Evolutionary conservation across 164 flowering plant species (phyloP), one percentile per base, ranked within the genome.

Genomic region (Aristolochia contorta): DNA sequence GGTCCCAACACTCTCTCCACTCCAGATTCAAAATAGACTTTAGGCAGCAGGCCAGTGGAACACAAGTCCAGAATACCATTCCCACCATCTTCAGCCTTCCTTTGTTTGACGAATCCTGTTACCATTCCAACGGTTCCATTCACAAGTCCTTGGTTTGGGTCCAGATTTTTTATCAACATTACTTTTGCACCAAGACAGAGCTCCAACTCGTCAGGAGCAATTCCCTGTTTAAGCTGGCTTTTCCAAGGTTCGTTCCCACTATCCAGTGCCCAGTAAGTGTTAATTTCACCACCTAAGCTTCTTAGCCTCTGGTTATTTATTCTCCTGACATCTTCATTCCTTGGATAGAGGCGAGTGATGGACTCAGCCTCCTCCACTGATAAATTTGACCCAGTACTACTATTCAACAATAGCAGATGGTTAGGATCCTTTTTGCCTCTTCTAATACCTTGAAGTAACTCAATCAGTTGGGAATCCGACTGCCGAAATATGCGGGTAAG

Each of bases 101-200:
- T 20, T 24, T 60, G 23, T 49, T 68, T 45, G 6, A 24, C 27
- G 56, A 83, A 79, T 16, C 60, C 76, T 1, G 21, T 56, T 4
- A 85, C 62, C 1, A 81, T 79, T 15, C 88, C 92, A 4, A 77
- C 70, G 32, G 88, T 75, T n/a, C 91, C 91, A 69, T 85, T 82
- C 41, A 83, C 84, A 41, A 85, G 68, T 27, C 78, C 71, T 9
- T 2, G 23, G 18, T 43, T 47, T 9, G 64, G 30, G 61, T 72
- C 60, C 45, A 75, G 27, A 64, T 85, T 85, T 68, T 76, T 82
- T 15, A 66, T 63, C 61, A 85, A 69, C 82, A 82, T 81, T 30
- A 82, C 85, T 55, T 85, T 75, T 10, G 87, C 87, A 24, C 84
- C 84, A 56, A 65, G 19, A 59, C 80, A 79, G 0, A 85, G 67